Evolutionary conservation across 73 alveolate genomes (phyloP).

Genomic region (Paramecium sexaurelia): DNA sequence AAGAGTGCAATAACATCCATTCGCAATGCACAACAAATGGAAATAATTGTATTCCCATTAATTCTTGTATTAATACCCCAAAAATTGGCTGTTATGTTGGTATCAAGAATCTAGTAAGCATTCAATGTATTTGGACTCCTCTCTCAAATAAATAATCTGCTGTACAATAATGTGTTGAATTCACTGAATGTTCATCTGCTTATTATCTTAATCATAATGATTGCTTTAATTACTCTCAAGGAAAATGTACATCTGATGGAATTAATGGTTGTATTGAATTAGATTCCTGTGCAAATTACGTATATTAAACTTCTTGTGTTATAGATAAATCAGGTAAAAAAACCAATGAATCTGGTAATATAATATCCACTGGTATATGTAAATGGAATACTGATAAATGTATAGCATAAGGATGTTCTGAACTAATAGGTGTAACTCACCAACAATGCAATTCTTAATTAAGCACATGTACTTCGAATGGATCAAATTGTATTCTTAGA

Average conservation of each 20-base stretch:
- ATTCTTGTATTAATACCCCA: not conserved
- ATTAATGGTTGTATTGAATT: constrained; percentile 1
- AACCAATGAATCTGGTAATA: not conserved
- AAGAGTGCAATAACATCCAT: not conserved
- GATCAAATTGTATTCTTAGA: not conserved
- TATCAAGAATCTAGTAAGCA: not conserved
- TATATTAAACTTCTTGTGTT: not conserved
- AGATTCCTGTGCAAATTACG: not conserved
- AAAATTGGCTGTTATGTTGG: not conserved
- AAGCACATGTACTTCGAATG: not conserved
- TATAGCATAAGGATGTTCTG: not conserved
- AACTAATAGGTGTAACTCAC: not conserved
- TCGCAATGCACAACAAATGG: constrained; percentile 8
- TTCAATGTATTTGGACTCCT: not conserved
- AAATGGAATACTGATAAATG: not conserved
- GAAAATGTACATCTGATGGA: constrained; percentile 25
- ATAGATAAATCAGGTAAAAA: not conserved
- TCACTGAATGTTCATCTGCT: not conserved
- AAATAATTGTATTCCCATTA: not conserved
- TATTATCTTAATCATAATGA: not conserved
- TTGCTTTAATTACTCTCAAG: not conserved
- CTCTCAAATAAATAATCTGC: not conserved
- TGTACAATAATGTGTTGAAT: not conserved
- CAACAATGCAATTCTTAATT: not conserved
- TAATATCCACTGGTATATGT: not conserved